Evolutionary conservation across 345 rosid species (phyloP), one percentile per base, ranked within the genome.

Genomic region (Fremontodendron californicum): DNA sequence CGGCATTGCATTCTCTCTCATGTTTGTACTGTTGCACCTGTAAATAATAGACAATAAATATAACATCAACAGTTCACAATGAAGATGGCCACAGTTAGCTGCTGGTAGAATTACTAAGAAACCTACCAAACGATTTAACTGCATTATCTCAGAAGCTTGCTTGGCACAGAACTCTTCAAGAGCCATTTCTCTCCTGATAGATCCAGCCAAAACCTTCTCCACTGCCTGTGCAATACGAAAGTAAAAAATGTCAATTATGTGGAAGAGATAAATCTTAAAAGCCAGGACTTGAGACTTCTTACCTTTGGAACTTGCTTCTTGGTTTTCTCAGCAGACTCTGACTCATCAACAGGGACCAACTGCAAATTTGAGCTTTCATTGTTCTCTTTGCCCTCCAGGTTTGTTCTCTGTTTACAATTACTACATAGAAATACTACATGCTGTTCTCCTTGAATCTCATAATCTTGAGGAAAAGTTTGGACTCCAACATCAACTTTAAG

Each of bases 1-100:
- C 82, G 71, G 97, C 91, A 84, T 89, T 94, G 88, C 98, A 96
- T 76, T 96, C 99, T 65, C 99, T 89, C 84, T 94, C 99, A 81
- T 96, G 98, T 87, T 94, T 96, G 88, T 91, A 94, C 77, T 94
- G 99, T 84, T 94, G 97, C 75, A 94, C 97, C 99, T 96, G 88
- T 58, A 83, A 75, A 77, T 15, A 43, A 78, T 64, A 73, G 76
- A 76, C 42, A 21, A 12, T 58, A 27, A 60, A 68, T 76, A 75
- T 73, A 71, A 83, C 31, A 48, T 31, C 39, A 75, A 46, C 66
- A 63, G 45, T 43, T 48, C 0, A 25, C 60, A 77, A 78, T 58
- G 46, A 55, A 27, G 65, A 48, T 51, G 62, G 45, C 75, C 43
- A 75, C 3, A 46, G 33, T 60, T 69, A 35, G n/a, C 75, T 55